Conservation (phyloP, 805 yeast species). For the Kodamaea leandrae region DNA sequence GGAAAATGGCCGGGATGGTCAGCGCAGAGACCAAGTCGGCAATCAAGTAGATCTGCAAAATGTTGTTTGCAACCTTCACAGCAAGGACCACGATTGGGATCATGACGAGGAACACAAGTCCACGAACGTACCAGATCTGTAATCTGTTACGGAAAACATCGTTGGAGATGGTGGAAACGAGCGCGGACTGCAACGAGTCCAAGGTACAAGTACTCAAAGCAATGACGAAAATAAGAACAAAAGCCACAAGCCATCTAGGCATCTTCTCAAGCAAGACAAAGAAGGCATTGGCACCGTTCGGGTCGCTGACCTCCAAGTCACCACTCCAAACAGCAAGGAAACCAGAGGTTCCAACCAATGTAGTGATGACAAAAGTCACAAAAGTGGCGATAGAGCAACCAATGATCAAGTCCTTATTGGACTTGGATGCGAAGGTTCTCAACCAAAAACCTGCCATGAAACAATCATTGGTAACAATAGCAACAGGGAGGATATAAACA, state of each 20-base stretch:
- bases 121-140: conserved; percentile 62
- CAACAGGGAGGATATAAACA: conserved; percentile 77
- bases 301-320: conserved; percentile 50
- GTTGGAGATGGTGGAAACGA: conserved; percentile 85
- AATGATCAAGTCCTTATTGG: conserved; percentile 69
- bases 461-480: conserved; percentile 86
- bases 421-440: conserved; percentile 84
- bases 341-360: conserved; percentile 80
- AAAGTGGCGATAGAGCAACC: conserved; percentile 77
- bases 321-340: conserved; percentile 91
- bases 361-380: conserved; percentile 58
- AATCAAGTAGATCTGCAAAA: conserved; percentile 82
- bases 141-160: conserved; percentile 84
- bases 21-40: conserved; percentile 89
- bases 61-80: conserved; percentile 73
- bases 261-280: conserved; percentile 66
- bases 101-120: conserved; percentile 69
- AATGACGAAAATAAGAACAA: conserved; percentile 71
- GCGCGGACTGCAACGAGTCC: conserved; percentile 85
- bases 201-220: conserved; percentile 82
- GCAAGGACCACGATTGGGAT: conserved; percentile 89
- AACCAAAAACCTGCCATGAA: conserved; percentile 93
- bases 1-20: conserved; percentile 76
- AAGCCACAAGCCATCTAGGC: conserved; percentile 86
- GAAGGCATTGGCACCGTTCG: conserved; percentile 64